Evolutionary conservation across 148 eudicot species (phyloP).

Genomic region (Chenopodium album): DNA sequence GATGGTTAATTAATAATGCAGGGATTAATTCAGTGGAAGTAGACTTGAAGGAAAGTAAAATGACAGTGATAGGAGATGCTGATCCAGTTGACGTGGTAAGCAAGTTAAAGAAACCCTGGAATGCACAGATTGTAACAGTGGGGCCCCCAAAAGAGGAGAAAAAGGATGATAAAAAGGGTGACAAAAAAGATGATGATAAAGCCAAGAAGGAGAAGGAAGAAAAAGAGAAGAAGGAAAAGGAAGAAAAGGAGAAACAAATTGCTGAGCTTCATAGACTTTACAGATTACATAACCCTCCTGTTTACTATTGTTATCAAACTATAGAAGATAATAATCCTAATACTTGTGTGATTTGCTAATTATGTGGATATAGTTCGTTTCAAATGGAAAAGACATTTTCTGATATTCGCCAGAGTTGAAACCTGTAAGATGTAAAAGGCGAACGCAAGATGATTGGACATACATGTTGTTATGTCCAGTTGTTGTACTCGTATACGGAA

Average conservation of each 20-base stretch:
- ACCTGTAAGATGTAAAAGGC: neutral
- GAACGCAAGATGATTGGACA: too few species aligned
- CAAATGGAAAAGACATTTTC: neutral
- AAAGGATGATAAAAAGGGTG: conserved; percentile 21
- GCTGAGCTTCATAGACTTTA: conserved; percentile 34
- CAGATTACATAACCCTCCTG: conserved; percentile 15
- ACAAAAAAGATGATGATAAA: neutral
- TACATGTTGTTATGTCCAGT: too few species aligned
- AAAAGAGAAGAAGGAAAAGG: conserved; percentile 14
- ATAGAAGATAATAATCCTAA: conserved; percentile 57
- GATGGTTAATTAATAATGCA: conserved; percentile 19
- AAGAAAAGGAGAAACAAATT: conserved; percentile 21
- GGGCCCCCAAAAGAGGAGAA: conserved; percentile 67
- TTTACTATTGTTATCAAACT: conserved; percentile 28
- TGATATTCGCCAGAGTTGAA: neutral
- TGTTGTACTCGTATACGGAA: too few species aligned
- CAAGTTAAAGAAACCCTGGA: conserved; percentile 52
- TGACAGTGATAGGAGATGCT: conserved; percentile 56
- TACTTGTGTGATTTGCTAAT: conserved; percentile 53
- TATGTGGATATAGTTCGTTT: too few species aligned
- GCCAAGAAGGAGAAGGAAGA: neutral
- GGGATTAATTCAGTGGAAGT: conserved; percentile 62
- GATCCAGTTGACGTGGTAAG: conserved; percentile 48
- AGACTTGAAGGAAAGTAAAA: conserved; percentile 57
- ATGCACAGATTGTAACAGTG: conserved; percentile 45